phyloP scores from a whole-genome alignment of 495 filamentous ascomycete genomes.

The Talaromyces stipitatus region DNA sequence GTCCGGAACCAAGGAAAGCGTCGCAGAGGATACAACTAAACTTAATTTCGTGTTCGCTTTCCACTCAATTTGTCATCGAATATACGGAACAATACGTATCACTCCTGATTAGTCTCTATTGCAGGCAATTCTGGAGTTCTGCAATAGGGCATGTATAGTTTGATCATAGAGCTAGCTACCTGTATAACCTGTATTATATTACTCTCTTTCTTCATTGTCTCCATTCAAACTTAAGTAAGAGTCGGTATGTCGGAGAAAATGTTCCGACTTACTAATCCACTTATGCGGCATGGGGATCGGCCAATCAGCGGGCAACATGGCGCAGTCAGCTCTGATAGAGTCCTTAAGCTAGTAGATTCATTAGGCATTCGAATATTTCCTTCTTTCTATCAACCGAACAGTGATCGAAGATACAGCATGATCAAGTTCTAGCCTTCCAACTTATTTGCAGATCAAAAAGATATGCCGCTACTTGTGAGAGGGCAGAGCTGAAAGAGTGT shows the following conservation, averaged over 20 bases:
- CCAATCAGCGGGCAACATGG: not conserved
- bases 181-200: slow-evolving; percentile 3
- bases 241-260: not conserved
- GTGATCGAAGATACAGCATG: not conserved
- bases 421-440: not conserved
- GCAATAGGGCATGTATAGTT: not conserved
- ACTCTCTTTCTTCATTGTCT: not conserved
- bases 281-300: not conserved
- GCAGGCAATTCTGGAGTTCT: not conserved
- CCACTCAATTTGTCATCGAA: not conserved
- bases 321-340: not conserved
- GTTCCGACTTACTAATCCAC: not conserved
- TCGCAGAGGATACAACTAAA: slow-evolving; percentile 40
- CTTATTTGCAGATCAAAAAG: not conserved
- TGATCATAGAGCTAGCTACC: not conserved
- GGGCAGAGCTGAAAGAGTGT: not conserved
- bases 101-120: not conserved
- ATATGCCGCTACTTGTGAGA: not conserved
- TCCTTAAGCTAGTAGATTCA: no score
- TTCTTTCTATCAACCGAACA: not conserved
- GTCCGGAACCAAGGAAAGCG: slow-evolving; percentile 71
- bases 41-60: not conserved
- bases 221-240: not conserved
- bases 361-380: not conserved
- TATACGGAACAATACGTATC: not conserved